Percentiles rank a stretch among this genome's conserved stretches.
Evolutionary conservation across 805 yeast genomes (phyloP).

Genomic region (Saturnispora sanitii): DNA sequence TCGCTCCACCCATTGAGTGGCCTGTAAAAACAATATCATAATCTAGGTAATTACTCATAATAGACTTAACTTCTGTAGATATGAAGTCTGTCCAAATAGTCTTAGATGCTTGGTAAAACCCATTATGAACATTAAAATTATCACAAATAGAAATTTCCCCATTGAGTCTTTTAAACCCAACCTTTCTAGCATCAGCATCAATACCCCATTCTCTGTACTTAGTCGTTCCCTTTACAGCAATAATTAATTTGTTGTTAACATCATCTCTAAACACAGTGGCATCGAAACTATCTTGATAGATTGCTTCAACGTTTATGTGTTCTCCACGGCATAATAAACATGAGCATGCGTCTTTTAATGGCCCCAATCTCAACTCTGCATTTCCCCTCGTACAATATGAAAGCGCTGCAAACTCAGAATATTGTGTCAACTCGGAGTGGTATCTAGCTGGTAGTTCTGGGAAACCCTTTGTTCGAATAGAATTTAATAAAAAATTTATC

Average conservation of each 20-base stretch:
- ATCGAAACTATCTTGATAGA: slow-evolving; percentile 41
- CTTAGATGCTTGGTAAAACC: slow-evolving; percentile 42
- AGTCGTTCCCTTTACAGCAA: slow-evolving; percentile 57
- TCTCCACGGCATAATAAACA: neutral
- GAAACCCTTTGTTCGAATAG: neutral
- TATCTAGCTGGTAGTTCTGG: neutral
- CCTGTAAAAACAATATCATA: slow-evolving; percentile 51
- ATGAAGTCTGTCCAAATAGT: slow-evolving; percentile 33
- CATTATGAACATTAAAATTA: slow-evolving; percentile 53
- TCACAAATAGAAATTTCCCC: slow-evolving; percentile 29
- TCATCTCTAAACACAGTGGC: slow-evolving; percentile 47
- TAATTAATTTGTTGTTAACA: slow-evolving; percentile 31
- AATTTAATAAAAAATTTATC: neutral
- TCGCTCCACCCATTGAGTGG: slow-evolving; percentile 62
- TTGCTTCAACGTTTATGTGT: neutral
- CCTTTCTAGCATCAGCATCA: slow-evolving; percentile 28
- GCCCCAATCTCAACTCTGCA: neutral
- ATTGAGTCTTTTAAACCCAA: neutral
- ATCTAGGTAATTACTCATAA: slow-evolving; percentile 32
- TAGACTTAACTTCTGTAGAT: slow-evolving; percentile 23
- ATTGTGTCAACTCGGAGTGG: neutral
- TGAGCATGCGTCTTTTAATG: slow-evolving; percentile 1
- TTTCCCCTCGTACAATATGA: neutral
- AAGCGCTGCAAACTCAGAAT: neutral
- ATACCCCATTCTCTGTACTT: slow-evolving; percentile 54